A percentile compares a stretch with the other conserved stretches of the same genome.
phyloP scores from a whole-genome alignment of 2,329 filamentous ascomycete genomes.

The Trichophyton benhamiae region DNA sequence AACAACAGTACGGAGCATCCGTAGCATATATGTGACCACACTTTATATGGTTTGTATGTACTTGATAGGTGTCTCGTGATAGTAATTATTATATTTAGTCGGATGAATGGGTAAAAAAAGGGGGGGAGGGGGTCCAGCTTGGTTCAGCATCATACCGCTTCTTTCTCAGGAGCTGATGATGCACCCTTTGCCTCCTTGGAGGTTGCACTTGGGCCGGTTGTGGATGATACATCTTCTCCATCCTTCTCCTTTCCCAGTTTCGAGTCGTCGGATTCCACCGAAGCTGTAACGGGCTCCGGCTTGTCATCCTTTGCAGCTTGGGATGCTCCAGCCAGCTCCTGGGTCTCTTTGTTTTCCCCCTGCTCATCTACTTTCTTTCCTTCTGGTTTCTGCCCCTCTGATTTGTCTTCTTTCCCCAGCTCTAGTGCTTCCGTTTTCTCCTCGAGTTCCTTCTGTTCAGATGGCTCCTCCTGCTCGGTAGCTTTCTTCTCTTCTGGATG shows the following conservation, averaged over 20 bases:
- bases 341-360: neutral
- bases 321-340: neutral
- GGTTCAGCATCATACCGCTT: neutral
- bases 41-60: neutral
- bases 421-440: neutral
- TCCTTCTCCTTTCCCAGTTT: slow-evolving; percentile 18
- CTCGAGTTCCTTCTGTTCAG: neutral
- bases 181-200: slow-evolving; percentile 15
- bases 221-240: slow-evolving; percentile 24
- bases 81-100: neutral
- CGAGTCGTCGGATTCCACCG: slow-evolving; percentile 30
- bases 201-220: slow-evolving; percentile 23
- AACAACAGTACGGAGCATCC: neutral
- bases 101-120: neutral
- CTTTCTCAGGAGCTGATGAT: neutral
- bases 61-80: neutral
- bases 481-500: slow-evolving; percentile 4
- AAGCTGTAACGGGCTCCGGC: slow-evolving; percentile 16
- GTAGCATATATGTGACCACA: neutral
- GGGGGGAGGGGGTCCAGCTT: neutral
- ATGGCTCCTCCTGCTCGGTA: neutral
- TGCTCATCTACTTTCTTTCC: slow-evolving; percentile 14
- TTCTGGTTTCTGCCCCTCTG: slow-evolving; percentile 10
- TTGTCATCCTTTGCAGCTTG: neutral
- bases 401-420: neutral